Percentiles rank a stretch among this genome's conserved stretches.
These are phyloP conservation scores for Colletotrichum gigasporum DNA, from an alignment of 2,329 filamentous ascomycete species.

Conservation along the genomic window DNA sequence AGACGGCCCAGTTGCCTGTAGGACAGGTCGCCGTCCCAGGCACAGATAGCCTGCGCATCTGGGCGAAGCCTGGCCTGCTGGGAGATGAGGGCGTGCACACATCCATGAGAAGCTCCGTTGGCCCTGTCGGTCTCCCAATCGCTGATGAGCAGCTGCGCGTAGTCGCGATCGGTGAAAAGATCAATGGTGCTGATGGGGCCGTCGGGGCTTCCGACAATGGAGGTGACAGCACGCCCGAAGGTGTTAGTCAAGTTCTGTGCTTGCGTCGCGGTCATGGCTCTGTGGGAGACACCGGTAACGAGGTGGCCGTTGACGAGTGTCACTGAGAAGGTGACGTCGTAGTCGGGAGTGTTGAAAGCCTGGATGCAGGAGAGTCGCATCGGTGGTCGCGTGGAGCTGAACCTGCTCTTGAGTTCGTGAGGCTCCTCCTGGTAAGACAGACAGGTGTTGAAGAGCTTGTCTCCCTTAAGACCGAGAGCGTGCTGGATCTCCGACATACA, in stretches of 20 bases:
- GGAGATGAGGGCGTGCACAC: slow-evolving; percentile 57
- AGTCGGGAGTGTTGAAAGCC: slow-evolving; percentile 54
- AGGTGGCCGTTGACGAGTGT: slow-evolving; percentile 52
- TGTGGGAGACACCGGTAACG: slow-evolving; percentile 54
- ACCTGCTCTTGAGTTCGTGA: slow-evolving; percentile 45
- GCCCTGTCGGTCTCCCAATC: slow-evolving; percentile 53
- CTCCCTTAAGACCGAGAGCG: slow-evolving; percentile 51
- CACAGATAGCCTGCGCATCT: slow-evolving; percentile 50
- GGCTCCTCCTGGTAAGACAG: slow-evolving; percentile 57
- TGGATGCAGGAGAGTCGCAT: slow-evolving; percentile 46
- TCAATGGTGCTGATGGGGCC: slow-evolving; percentile 56
- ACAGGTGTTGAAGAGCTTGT: slow-evolving; percentile 60
- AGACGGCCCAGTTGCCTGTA: slow-evolving; percentile 50
- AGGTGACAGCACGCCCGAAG: slow-evolving; percentile 61
- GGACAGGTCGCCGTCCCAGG: slow-evolving; percentile 56
- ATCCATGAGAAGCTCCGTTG: slow-evolving; percentile 49
- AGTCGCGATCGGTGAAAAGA: slow-evolving; percentile 65
- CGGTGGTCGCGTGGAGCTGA: slow-evolving; percentile 37
- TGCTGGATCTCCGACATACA: slow-evolving; percentile 58
- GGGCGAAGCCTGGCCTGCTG: slow-evolving; percentile 49
- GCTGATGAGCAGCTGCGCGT: slow-evolving; percentile 62
- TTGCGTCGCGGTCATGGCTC: slow-evolving; percentile 53
- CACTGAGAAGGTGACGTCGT: slow-evolving; percentile 56
- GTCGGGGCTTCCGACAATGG: slow-evolving; percentile 53
- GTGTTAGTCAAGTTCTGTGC: slow-evolving; percentile 58